Evolutionary conservation across 2,329 filamentous ascomycete species (phyloP).

Genomic region (Calonectria pseudoreteaudii): DNA sequence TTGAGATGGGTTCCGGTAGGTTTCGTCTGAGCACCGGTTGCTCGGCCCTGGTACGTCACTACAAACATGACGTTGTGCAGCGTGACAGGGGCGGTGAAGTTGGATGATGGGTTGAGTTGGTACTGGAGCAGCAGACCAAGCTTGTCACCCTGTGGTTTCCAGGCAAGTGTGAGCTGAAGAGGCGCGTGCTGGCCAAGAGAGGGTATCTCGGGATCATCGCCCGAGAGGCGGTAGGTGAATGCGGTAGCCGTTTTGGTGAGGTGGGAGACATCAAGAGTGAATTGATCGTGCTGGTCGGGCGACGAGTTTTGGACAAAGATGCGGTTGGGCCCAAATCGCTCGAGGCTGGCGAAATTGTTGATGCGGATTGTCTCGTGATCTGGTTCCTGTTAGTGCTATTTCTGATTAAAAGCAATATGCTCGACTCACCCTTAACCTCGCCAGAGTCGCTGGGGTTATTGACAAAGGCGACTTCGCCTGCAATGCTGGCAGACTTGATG

Average conservation of each 20-base stretch:
- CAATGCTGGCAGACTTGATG: slow-evolving; percentile 78
- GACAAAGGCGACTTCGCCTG: slow-evolving; percentile 89
- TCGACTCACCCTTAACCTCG: slow-evolving; percentile 60
- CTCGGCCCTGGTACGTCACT: slow-evolving; percentile 76
- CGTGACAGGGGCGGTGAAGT: slow-evolving; percentile 54
- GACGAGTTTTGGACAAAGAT: slow-evolving; percentile 82
- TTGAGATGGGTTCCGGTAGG: slow-evolving; percentile 83
- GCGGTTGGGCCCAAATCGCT: slow-evolving; percentile 93
- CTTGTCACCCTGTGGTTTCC: slow-evolving; percentile 88
- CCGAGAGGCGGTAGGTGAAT: slow-evolving; percentile 92
- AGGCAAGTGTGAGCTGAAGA: slow-evolving; percentile 78
- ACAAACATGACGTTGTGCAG: slow-evolving; percentile 81
- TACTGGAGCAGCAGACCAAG: slow-evolving; percentile 90
- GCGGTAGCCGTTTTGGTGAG: slow-evolving; percentile 81
- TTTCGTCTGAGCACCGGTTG: slow-evolving; percentile 79
- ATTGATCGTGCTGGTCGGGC: slow-evolving; percentile 79
- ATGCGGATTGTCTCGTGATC: slow-evolving; percentile 79
- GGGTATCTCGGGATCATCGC: slow-evolving; percentile 67
- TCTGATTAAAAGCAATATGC: background rate
- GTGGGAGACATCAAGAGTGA: slow-evolving; percentile 78
- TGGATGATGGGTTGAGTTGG: slow-evolving; percentile 79
- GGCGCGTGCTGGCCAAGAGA: slow-evolving; percentile 71
- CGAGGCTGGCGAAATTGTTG: slow-evolving; percentile 88
- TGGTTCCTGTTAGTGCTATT: slow-evolving; percentile 40
- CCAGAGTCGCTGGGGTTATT: slow-evolving; percentile 71